Evolutionary conservation across 2,329 filamentous ascomycete genomes (phyloP).

Genomic region (Chrysoporthe deuterocubensis): DNA sequence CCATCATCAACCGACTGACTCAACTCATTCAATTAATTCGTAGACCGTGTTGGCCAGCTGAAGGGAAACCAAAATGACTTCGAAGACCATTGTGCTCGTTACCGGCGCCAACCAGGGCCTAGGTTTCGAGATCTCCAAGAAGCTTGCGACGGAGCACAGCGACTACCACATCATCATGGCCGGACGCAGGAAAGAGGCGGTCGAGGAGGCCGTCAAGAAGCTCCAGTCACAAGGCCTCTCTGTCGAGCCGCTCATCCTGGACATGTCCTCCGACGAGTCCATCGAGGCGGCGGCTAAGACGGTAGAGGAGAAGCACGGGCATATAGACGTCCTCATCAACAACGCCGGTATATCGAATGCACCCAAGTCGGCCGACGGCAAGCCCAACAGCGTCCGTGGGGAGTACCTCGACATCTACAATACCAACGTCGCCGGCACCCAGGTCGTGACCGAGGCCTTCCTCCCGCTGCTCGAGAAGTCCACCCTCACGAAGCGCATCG

Average conservation of each 20-base stretch:
- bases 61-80: constrained; percentile 15
- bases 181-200: constrained; percentile 41
- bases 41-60: not conserved
- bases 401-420: constrained; percentile 35
- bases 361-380: constrained; percentile 21
- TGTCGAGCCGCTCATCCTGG: constrained; percentile 45
- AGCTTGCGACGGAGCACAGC: constrained; percentile 41
- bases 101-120: constrained; percentile 49
- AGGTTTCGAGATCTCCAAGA: constrained; percentile 46
- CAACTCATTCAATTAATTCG: not conserved
- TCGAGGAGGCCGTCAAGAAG: constrained; percentile 39
- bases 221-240: constrained; percentile 35
- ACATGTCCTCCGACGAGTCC: constrained; percentile 47
- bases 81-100: constrained; percentile 37
- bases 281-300: constrained; percentile 41
- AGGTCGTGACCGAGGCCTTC: constrained; percentile 38
- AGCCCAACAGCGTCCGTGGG: constrained; percentile 27
- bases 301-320: constrained; percentile 38
- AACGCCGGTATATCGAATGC: constrained; percentile 35
- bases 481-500: constrained; percentile 30
- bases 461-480: constrained; percentile 40
- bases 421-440: constrained; percentile 39
- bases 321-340: constrained; percentile 40
- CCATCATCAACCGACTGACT: not conserved
- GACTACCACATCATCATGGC: constrained; percentile 46